phyloP scores from a whole-genome alignment of 495 filamentous ascomycete genomes.

The Neurospora sp. region DNA sequence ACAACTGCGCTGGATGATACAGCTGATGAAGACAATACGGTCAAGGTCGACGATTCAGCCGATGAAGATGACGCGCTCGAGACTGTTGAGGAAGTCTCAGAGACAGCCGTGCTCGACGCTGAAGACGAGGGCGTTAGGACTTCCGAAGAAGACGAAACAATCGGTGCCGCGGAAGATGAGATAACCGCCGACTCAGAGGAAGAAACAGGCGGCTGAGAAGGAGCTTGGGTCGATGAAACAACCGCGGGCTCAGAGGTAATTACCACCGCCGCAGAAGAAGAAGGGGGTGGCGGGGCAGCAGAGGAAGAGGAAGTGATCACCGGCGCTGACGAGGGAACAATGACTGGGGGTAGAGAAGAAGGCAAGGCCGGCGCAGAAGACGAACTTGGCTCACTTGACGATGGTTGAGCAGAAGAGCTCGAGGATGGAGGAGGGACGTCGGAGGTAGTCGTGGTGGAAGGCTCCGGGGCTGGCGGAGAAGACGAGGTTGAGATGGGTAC shows the following conservation, averaged over 20 bases:
- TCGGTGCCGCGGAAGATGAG: neutral
- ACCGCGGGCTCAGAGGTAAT: neutral
- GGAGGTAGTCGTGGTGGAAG: slow-evolving; percentile 13
- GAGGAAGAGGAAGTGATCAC: neutral
- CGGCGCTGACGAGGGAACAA: neutral
- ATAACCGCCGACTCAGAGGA: neutral
- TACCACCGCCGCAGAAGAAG: neutral
- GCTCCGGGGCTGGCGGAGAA: slow-evolving; percentile 10
- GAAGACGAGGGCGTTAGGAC: neutral
- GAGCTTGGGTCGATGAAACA: neutral
- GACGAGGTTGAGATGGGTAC: slow-evolving; percentile 12
- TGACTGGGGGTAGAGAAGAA: neutral
- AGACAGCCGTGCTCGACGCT: neutral
- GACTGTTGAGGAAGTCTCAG: neutral
- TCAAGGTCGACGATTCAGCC: neutral
- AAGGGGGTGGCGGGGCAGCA: neutral
- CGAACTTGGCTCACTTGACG: neutral
- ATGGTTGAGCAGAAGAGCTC: neutral
- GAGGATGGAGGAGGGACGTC: neutral
- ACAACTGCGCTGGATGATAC: neutral
- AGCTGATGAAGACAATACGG: neutral
- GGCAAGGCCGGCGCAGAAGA: neutral
- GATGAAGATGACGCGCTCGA: neutral
- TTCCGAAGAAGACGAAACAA: neutral
- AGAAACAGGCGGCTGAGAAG: neutral